Evolutionary conservation across 2,329 filamentous ascomycete species (phyloP), one percentile per base, ranked within the genome.

Genomic region (Talaromyces sp.): DNA sequence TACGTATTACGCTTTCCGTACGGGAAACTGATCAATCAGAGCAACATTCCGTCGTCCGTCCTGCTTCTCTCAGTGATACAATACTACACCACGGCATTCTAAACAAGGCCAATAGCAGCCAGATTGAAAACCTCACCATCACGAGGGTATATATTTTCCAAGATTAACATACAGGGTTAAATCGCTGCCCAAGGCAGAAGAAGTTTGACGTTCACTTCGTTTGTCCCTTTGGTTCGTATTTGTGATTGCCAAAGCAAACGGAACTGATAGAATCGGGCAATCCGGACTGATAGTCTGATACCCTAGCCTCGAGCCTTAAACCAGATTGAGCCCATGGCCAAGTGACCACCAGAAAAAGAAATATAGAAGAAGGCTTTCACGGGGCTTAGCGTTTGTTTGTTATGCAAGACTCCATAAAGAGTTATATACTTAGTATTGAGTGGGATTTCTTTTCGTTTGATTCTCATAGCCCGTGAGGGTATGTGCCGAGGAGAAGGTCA

Each of bases 181-280:
- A 36, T 38, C 36, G 29, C 53, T 56, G 53, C 53, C 53, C 53
- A 38, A 56, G n/a, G 53, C 31, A 38, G 53, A 22, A 56, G 19
- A 22, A 56, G 19, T 36, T 36, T 4, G 17, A 34, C 8, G 51
- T 19, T 54, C 29, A 5, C 6, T 51, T 13, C n/a, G 11, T 38
- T 36, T n/a, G 15, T 7, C 17, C 27, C 25, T n/a, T 53, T 38
- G 10, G 53, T 38, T 56, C 53, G 31, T 56, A 56, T 56, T 38
- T 15, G 53, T 38, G 53, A 56, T 38, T 38, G 31, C 36, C 7
- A 38, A 58, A 47, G 38, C 63, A 65, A 68, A 68, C 68, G 54
- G 69, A 66, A 64, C 63, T 54, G 64, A 70, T 62, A 66, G 67
- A 68, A 61, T 34, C 10, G 31, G 59, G 25, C 34, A 53, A 61